Base-by-base conservation (phyloP, 345 rosid genomes). In the Corchorus olitorius region DNA sequence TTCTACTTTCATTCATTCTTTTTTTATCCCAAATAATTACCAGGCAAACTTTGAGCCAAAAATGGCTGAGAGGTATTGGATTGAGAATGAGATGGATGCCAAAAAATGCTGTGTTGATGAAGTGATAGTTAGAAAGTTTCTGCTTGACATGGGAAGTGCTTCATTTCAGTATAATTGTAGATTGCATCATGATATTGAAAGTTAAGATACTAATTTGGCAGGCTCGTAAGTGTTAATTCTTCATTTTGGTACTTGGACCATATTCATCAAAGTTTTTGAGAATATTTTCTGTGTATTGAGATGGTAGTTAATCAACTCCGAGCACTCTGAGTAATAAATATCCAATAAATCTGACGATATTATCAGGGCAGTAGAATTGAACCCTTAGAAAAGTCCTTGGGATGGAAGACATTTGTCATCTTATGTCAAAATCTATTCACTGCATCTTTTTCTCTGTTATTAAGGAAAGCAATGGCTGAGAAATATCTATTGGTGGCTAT, bases 181-280 rank as follows among this genome's bases (percentile, higher is more conserved):
- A 65, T n/a, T 65, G 73, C 22, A 7, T 27, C 39, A 33, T 50
- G 60, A 52, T 12, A 34, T 70, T 70, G 74, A 53, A 50, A 27
- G 20, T 37, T 10, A 16, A 53, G 46, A 45, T 52, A 16, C 53
- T 49, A 13, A 69, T 69, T 27, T 69, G 37, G 35, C 10, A 20
- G 45, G 11, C 37, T 45, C 5, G 19, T 33, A 16, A 66, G 52
- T 35, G 7, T 66, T 39, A 39, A 39, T 39, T 66, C 5, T 66
- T 65, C 50, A 10, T 2, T 46, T 45, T 20, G 35, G 7, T 53
- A 10, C 9, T 70, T 8, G 27, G 43, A 35, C 43, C 48, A 4
- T 70, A 35, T 16, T 52, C 5, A 37, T 53, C 15, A 11, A 35
- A 70, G 48, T 70, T 53, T 48, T 33, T 34, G 6, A 43, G 11